Evolutionary conservation across 768 basidiomycete species (phyloP), one percentile per base, ranked within the genome.

Genomic region (Russula abietina): DNA sequence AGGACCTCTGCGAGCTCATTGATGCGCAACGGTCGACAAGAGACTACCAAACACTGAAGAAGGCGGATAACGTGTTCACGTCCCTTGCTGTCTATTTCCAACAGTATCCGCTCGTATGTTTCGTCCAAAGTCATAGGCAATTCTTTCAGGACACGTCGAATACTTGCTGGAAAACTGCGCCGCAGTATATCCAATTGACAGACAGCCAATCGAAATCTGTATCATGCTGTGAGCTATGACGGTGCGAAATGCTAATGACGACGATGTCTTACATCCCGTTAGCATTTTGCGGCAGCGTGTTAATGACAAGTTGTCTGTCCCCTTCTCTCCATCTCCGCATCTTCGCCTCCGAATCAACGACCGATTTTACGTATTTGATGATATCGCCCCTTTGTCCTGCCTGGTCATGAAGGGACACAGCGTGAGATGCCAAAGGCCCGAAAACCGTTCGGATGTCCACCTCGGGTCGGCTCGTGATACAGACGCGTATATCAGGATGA

Each of bases 381-480:
- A 58, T 50, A 17, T 48, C 57, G 0, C 28, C 11, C 17, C 24
- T 39, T 26, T 58, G 57, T 14, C 57, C 57, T 7, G 9, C 22
- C 5, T 46, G 45, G 2, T 48, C 16, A 14, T 57, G 9, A 32
- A 49, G 36, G 2, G 33, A 26, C 24, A 50, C 26, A 26, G 12
- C 9, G 4, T 33, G 48, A 28, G 57, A 38, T 5, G 48, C 12
- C 24, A 58, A n/a, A 8, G 48, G 22, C 7, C 7, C 33, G 1
- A 59, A 3, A 33, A 32, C 28, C 6, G 3, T 43, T 28, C 26
- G 19, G 39, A 59, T 59, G 28, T 59, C 58, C n/a, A 30, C 36
- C 38, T 59, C 58, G n/a, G 57, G 57, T 17, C 57, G 57, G 8
- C 57, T 49, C 4, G 46, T 49, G 5, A 58, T n/a, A 28, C 48